Evolutionary conservation across 2,329 filamentous ascomycete species (phyloP).

Genomic region (Acrodontium crateriforme): DNA sequence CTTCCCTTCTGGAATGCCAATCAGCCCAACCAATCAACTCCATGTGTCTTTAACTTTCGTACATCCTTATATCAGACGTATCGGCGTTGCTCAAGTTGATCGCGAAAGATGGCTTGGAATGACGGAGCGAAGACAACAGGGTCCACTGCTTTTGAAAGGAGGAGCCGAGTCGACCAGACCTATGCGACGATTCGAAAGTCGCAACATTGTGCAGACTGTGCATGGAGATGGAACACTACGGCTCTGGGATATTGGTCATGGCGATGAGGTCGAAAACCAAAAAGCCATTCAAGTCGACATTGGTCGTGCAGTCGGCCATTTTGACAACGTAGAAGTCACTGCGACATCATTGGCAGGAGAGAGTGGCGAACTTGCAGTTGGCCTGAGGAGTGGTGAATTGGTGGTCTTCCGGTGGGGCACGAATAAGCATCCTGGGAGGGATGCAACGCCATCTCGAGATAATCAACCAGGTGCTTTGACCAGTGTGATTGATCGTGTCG

Average conservation of each 20-base stretch:
- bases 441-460: constrained; percentile 38
- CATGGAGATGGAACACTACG: constrained; percentile 87
- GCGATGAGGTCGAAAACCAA: constrained; percentile 84
- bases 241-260: constrained; percentile 84
- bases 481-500: constrained; percentile 58
- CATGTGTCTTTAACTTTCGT: constrained; percentile 78
- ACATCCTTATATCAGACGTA: constrained; percentile 71
- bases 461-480: constrained; percentile 43
- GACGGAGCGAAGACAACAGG: constrained; percentile 68
- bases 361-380: constrained; percentile 74
- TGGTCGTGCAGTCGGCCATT: constrained; percentile 66
- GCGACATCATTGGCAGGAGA: constrained; percentile 66
- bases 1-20: constrained; percentile 83
- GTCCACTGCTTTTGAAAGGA: constrained; percentile 64
- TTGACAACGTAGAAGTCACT: constrained; percentile 61
- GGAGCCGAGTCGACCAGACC: constrained; percentile 59
- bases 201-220: constrained; percentile 73
- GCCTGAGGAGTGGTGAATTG: constrained; percentile 70
- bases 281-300: constrained; percentile 74
- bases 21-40: constrained; percentile 83
- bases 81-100: constrained; percentile 59
- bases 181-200: constrained; percentile 63
- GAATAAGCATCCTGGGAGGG: constrained; percentile 58
- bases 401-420: constrained; percentile 77
- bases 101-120: constrained; percentile 78